These are phyloP conservation scores for Psophocarpus tetragonolobus DNA, from an alignment of 306 rosid species.

Conservation along the genomic window DNA sequence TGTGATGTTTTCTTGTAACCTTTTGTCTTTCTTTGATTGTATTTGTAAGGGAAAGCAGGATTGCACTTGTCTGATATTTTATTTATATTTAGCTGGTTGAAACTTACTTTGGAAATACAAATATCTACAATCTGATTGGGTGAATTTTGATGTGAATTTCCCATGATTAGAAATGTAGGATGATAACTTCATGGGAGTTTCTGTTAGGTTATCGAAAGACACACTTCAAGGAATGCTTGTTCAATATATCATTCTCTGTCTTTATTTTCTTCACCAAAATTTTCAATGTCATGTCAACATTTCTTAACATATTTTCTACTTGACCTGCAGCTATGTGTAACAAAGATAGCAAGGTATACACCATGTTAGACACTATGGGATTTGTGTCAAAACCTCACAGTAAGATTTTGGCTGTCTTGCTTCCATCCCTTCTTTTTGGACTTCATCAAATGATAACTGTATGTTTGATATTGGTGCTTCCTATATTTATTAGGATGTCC, in stretches of 20 bases:
- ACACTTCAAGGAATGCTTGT: slow-evolving; percentile 26
- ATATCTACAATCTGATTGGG: slow-evolving; percentile 7
- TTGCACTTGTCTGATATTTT: slow-evolving; percentile 10
- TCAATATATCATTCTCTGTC: slow-evolving; percentile 5
- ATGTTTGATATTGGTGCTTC: slow-evolving; percentile 36
- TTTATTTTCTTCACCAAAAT: slow-evolving; percentile 16
- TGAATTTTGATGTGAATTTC: slow-evolving; percentile 22
- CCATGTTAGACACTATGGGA: slow-evolving; percentile 72
- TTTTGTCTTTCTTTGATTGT: slow-evolving; percentile 9
- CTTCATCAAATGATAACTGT: slow-evolving; percentile 22
- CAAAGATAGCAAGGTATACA: slow-evolving; percentile 80
- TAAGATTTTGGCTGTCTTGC: slow-evolving; percentile 46
- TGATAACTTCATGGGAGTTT: slow-evolving; percentile 17
- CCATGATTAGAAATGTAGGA: slow-evolving; percentile 22
- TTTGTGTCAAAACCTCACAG: slow-evolving; percentile 72
- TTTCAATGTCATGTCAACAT: not conserved
- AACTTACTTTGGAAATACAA: slow-evolving; percentile 5
- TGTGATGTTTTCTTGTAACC: not conserved
- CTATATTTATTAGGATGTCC: slow-evolving; percentile 64
- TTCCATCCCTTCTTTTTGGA: slow-evolving; percentile 23
- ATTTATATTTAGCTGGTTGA: slow-evolving; percentile 5
- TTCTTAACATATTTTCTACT: slow-evolving; percentile 41
- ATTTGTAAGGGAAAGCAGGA: slow-evolving; percentile 3
- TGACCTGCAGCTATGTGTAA: slow-evolving; percentile 83
- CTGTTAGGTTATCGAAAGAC: slow-evolving; percentile 19